Base-by-base conservation (phyloP, 768 basidiomycete genomes). In the Sarcomyxa edulis region DNA sequence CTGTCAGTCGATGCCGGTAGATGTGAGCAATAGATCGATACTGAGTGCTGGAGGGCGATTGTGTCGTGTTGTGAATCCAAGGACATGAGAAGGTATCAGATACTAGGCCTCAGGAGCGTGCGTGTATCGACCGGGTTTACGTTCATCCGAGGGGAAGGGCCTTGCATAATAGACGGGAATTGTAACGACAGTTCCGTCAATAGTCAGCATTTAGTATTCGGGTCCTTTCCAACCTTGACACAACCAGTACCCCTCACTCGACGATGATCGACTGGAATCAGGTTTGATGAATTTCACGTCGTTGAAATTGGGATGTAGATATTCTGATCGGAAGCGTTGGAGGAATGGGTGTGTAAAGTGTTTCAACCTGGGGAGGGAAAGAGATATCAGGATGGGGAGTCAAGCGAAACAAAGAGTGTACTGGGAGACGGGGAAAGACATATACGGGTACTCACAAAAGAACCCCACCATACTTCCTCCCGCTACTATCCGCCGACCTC, bases 191-290 rank as follows among this genome's bases (percentile, higher is more conserved):
- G n/a, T n/a, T n/a, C n/a, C n/a, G n/a, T n/a, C n/a, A n/a, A n/a
- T n/a, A n/a, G n/a, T n/a, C n/a, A n/a, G n/a, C n/a, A n/a, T n/a
- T 30, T 11, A 29, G 6, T 26, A 37, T 25, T 39, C 9, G 22
- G 25, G 5, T 12, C 59, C 59, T 37, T 66, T 72, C 72, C 74
- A 91, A 1, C 89, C 89, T 32, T 77, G 66, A 54, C 93, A 96
- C 7, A 96, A 65, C 66, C 82, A 94, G 58, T 92, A 97, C 0
- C 76, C 83, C 53, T 97, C 94, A 20, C 76, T 72, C 1, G 87
- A 91, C 42, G 83, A 82, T 1, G 72, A 50, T 6, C 93, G 71
- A 37, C 88, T 92, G 0, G 88, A 75, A n/a, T 74, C 64, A 0
- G 94, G 94, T 56, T 98, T 98, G 51, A 81, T 61, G 50, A 72